Conservation (phyloP, 2,329 filamentous ascomycete species). For the Colletotrichum horii region DNA sequence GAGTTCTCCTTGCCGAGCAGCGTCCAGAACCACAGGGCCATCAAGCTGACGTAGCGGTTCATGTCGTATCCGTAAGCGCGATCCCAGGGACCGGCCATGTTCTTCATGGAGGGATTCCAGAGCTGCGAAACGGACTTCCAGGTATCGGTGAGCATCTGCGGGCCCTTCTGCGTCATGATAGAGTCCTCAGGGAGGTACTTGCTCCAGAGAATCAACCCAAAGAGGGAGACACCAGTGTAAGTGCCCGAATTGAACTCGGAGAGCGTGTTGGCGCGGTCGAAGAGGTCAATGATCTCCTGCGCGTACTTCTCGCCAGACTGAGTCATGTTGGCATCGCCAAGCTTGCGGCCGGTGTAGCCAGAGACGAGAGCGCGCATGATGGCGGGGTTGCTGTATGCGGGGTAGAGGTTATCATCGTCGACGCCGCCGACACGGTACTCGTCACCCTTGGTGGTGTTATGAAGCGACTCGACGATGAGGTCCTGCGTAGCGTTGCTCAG, state of each 20-base stretch:
- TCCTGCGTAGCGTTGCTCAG: constrained; percentile 37
- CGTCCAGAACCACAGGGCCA: constrained; percentile 64
- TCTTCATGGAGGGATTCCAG: constrained; percentile 64
- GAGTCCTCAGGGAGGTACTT: constrained; percentile 62
- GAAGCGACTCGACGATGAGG: constrained; percentile 57
- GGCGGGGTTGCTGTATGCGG: constrained; percentile 63
- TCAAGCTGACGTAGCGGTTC: constrained; percentile 64
- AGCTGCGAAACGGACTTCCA: constrained; percentile 58
- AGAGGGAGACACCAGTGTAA: constrained; percentile 67
- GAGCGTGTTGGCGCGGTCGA: constrained; percentile 59
- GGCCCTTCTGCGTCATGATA: constrained; percentile 56
- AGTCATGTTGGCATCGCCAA: constrained; percentile 65
- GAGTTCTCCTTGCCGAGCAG: constrained; percentile 54
- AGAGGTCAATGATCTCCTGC: constrained; percentile 60
- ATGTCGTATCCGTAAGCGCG: constrained; percentile 68
- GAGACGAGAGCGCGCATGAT: constrained; percentile 68
- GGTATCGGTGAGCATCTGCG: constrained; percentile 55
- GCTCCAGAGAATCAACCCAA: constrained; percentile 61
- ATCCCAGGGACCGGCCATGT: constrained; percentile 70
- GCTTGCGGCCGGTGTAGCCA: constrained; percentile 61
- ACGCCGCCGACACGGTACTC: constrained; percentile 66
- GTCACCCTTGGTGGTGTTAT: constrained; percentile 63
- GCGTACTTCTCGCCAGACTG: constrained; percentile 60
- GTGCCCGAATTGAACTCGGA: constrained; percentile 69
- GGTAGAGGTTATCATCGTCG: constrained; percentile 66